phyloP scores from a whole-genome alignment of 2,329 filamentous ascomycete species.

The Trichoderma sp. region DNA sequence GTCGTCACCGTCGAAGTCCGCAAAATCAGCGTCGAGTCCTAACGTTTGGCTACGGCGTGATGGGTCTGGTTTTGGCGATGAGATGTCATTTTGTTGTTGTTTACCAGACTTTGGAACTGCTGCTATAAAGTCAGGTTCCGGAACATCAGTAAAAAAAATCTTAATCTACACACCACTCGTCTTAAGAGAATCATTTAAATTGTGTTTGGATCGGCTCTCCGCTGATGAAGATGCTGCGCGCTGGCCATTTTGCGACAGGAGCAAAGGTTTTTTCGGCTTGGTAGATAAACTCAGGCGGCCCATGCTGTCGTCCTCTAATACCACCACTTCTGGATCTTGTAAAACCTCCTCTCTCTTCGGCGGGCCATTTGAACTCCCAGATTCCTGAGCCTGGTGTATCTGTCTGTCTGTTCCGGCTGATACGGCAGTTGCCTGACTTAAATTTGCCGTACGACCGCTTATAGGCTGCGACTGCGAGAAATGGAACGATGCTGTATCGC shows the following conservation, averaged over 20 bases:
- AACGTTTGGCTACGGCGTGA: conserved; percentile 21
- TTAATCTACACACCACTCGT: conserved; percentile 12
- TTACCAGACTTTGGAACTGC: conserved; percentile 19
- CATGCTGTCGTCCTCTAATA: conserved; percentile 39
- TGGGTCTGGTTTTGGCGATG: conserved; percentile 29
- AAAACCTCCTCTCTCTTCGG: conserved; percentile 24
- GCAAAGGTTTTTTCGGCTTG: conserved; percentile 44
- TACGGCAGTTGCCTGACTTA: not conserved
- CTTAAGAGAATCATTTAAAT: conserved; percentile 14
- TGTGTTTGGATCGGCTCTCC: conserved; percentile 24
- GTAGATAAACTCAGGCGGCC: conserved; percentile 43
- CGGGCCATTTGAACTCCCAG: conserved; percentile 25
- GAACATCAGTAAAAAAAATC: not conserved
- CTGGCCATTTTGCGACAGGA: conserved; percentile 42
- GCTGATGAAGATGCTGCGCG: conserved; percentile 40
- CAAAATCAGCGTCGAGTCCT: conserved; percentile 32
- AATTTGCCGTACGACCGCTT: conserved; percentile 10
- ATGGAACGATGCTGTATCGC: conserved; percentile 27
- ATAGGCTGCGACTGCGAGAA: conserved; percentile 28
- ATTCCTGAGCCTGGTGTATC: not conserved
- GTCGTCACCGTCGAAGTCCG: conserved; percentile 35
- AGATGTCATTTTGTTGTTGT: conserved; percentile 27
- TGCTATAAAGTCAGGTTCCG: not conserved
- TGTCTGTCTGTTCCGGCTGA: not conserved
- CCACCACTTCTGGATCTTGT: conserved; percentile 29